A percentile compares a stretch with the other conserved stretches of the same genome.
Evolutionary conservation across 2,329 filamentous ascomycete genomes (phyloP).

Genomic region (Colletotrichum sp.): DNA sequence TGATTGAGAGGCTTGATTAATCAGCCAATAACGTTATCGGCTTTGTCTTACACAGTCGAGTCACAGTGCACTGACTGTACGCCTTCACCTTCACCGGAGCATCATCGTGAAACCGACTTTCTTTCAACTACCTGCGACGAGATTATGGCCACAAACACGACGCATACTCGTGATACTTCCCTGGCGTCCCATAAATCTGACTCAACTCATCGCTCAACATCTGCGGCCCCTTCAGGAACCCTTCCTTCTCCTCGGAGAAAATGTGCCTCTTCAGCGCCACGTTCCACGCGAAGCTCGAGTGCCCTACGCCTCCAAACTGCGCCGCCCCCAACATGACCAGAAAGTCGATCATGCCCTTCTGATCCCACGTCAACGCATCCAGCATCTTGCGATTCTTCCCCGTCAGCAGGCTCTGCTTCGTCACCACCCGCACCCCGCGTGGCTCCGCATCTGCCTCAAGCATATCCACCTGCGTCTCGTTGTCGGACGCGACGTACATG

Average conservation of each 20-base stretch:
- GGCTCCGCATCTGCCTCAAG: neutral
- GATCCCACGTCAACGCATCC: slow-evolving; percentile 31
- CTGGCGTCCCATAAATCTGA: neutral
- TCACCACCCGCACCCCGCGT: slow-evolving; percentile 28
- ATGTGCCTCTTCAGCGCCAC: slow-evolving; percentile 33
- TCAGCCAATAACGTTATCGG: neutral
- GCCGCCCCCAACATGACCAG: slow-evolving; percentile 34
- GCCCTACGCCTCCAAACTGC: slow-evolving; percentile 35
- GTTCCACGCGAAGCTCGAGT: slow-evolving; percentile 37
- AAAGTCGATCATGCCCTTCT: slow-evolving; percentile 36
- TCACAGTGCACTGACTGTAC: neutral
- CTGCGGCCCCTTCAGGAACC: neutral
- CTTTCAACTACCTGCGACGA: neutral
- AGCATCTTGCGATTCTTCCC: slow-evolving; percentile 21
- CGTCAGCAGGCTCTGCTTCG: slow-evolving; percentile 31
- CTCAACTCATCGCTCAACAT: neutral
- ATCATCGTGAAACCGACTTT: neutral
- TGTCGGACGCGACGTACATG: slow-evolving; percentile 32
- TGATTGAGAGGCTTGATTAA: neutral
- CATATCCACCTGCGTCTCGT: slow-evolving; percentile 28
- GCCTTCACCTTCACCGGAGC: neutral
- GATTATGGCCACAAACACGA: slow-evolving; percentile 5
- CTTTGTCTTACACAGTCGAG: neutral
- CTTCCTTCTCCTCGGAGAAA: neutral
- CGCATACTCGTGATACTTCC: neutral